Percentiles rank a stretch among this genome's conserved stretches.
These are phyloP conservation scores for Urochloa ruziziensis DNA, from an alignment of 176 grass and related monocot genomes.

Conservation along the genomic window DNA sequence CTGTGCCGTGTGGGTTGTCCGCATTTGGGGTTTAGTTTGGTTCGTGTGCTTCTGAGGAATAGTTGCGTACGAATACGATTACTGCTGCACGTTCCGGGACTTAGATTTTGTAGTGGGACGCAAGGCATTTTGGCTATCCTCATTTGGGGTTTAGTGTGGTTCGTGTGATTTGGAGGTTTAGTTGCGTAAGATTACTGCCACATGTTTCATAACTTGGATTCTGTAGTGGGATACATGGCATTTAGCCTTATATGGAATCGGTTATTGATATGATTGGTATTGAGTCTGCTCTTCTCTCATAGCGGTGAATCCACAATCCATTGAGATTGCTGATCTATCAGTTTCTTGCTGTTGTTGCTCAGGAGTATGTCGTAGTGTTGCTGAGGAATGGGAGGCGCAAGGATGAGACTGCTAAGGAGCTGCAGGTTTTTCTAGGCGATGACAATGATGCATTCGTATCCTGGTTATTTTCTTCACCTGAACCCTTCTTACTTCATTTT, in stretches of 20 bases:
- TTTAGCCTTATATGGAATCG: background rate
- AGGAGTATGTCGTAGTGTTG: slow-evolving; percentile 90
- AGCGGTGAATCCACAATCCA: background rate
- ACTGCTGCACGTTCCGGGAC: background rate
- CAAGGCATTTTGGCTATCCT: background rate
- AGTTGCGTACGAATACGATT: background rate
- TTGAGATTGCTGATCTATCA: background rate
- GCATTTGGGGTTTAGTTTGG: slow-evolving; percentile 20
- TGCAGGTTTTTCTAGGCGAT: slow-evolving; percentile 76
- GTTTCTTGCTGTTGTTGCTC: background rate
- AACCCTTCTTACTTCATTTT: background rate
- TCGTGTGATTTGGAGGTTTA: background rate
- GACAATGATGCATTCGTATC: slow-evolving; percentile 75
- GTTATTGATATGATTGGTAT: background rate
- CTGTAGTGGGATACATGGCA: background rate
- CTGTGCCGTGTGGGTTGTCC: background rate
- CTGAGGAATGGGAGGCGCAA: slow-evolving; percentile 81
- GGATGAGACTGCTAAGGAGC: slow-evolving; percentile 61
- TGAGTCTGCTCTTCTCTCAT: background rate
- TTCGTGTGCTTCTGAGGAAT: background rate
- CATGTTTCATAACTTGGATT: background rate
- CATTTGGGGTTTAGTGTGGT: slow-evolving; percentile 17
- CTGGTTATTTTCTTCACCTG: slow-evolving; percentile 51
- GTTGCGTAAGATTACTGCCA: background rate
- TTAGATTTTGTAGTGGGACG: background rate